Percentiles rank a stretch among this genome's conserved stretches.
Evolutionary conservation across 352 stramenopile genomes (phyloP).

Genomic region (Phytophthora constricta): DNA sequence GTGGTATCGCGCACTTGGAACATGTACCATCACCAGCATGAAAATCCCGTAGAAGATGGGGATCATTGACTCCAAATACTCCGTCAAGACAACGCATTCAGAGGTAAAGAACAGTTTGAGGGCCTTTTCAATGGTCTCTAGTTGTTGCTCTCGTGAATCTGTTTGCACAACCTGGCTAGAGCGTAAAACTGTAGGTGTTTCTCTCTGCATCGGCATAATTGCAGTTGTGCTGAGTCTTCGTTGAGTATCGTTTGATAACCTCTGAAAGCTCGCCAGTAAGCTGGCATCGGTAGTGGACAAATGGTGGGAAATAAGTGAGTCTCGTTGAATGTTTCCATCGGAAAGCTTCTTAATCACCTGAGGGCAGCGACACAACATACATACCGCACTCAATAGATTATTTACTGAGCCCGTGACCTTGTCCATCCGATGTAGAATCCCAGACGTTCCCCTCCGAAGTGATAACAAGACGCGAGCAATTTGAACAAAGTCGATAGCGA

Average conservation of each 20-base stretch:
- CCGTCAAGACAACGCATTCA: conserved; percentile 41
- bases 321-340: background rate
- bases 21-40: conserved; percentile 9
- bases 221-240: background rate
- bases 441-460: background rate
- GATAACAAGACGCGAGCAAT: background rate
- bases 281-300: background rate
- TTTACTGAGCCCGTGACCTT: conserved; percentile 1
- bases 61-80: conserved; percentile 44
- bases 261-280: background rate
- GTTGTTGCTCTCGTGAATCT: background rate
- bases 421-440: background rate
- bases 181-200: background rate
- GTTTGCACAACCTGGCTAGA: background rate
- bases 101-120: conserved; percentile 33
- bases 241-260: background rate
- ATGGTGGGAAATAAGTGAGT: background rate
- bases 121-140: conserved; percentile 1
- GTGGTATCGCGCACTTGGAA: conserved; percentile 29
- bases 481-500: conserved; percentile 18
- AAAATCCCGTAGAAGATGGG: conserved; percentile 32
- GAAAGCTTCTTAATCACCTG: conserved; percentile 10
- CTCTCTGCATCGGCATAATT: background rate
- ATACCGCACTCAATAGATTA: background rate
- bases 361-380: background rate